A percentile compares a stretch with the other conserved stretches of the same genome.
These are phyloP conservation scores for Candida taoyuanica DNA, from an alignment of 805 yeast species.

Conservation along the genomic window DNA sequence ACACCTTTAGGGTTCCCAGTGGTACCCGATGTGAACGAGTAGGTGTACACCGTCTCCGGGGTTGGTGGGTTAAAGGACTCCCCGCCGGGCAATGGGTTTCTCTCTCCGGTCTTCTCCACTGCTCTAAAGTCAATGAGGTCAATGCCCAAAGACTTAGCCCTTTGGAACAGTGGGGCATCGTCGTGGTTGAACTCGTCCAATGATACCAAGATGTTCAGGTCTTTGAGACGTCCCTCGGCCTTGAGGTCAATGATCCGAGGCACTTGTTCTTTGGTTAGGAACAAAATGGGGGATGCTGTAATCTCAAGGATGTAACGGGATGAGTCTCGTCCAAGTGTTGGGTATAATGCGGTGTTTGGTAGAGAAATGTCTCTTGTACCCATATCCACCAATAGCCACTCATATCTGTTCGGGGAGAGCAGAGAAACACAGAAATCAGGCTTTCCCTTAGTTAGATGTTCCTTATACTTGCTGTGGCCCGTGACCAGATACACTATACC, in stretches of 20 bases:
- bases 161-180: conserved; percentile 30
- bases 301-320: conserved; percentile 55
- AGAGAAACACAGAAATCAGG: conserved; percentile 47
- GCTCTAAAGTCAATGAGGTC: conserved; percentile 40
- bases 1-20: conserved; percentile 76
- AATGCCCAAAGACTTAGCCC: conserved; percentile 29
- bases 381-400: conserved; percentile 64
- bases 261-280: conserved; percentile 47
- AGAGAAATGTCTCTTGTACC: conserved; percentile 55
- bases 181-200: conserved; percentile 43
- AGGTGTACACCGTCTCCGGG: conserved; percentile 50
- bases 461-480: conserved; percentile 14
- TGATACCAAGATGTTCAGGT: conserved; percentile 48
- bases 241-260: conserved; percentile 41
- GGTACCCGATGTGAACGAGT: conserved; percentile 73
- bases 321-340: conserved; percentile 52
- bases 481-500: conserved; percentile 33
- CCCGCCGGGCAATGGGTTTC: conserved; percentile 36
- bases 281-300: conserved; percentile 57
- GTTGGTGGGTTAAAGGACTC: conserved; percentile 39
- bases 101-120: conserved; percentile 38
- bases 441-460: conserved; percentile 10
- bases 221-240: conserved; percentile 27
- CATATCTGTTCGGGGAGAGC: conserved; percentile 49
- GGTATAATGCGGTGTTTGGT: conserved; percentile 47